Evolutionary conservation across 768 basidiomycete species (phyloP), one percentile per base, ranked within the genome.

Genomic region (Pisolithus marmoratus): DNA sequence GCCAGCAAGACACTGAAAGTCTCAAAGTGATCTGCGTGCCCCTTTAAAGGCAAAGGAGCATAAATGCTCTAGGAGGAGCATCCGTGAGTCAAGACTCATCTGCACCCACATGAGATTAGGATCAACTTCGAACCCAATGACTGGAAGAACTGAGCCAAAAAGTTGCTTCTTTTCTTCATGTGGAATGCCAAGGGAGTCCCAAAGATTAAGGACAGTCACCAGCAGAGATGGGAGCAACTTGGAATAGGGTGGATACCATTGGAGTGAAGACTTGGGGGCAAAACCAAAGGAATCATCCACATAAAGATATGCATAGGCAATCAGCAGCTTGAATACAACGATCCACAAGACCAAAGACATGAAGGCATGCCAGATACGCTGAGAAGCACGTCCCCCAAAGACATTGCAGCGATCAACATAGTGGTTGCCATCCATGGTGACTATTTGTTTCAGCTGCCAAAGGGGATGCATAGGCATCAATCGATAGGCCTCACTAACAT

Each of bases 401-500:
- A 54, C 48, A 19, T 63, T 64, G 8, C 45, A 24, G 0, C 57
- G 29, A 20, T 72, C 67, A 0, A 73, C 51, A 47, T n/a, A n/a
- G n/a, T n/a, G n/a, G n/a, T n/a, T n/a, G n/a, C n/a, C n/a, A n/a
- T n/a, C n/a, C n/a, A n/a, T n/a, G n/a, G 46, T 57, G 7, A 69
- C 58, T 0, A 74, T 48, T 36, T 77, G 75, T 15, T 70, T 70
- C 1, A 76, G 52, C 43, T 78, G 72, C 74, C 74, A 76, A 0
- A 59, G 38, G 0, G 66, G 70, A 42, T 74, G 69, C 54, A 74
- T 60, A 0, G 74, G 76, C 8, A 73, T 47, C 0, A 64, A 61
- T 0, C 66, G 55, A 29, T 74, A 78, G 0, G 75, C 76, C 12
- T 70, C 60, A 0, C 63, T 51, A 0, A 77, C 63, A 46, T 77